Evolutionary conservation across 768 basidiomycete species (phyloP).

Genomic region (Termitomyces sp.): DNA sequence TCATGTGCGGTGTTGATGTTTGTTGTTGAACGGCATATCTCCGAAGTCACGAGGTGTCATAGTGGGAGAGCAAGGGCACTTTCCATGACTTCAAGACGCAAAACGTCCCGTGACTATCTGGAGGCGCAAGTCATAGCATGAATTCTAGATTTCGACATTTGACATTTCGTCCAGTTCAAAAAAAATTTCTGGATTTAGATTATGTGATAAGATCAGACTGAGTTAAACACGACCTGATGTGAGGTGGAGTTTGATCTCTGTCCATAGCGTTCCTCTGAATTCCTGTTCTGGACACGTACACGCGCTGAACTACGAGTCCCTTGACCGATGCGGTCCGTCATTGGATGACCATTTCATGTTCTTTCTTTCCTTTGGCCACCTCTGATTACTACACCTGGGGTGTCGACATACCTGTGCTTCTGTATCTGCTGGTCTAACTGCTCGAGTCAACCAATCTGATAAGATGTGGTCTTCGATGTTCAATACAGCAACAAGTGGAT

Average conservation of each 20-base stretch:
- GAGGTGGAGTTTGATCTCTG: too few species aligned
- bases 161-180: neutral
- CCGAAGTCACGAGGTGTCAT: too few species aligned
- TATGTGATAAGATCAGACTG: neutral
- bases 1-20: too few species aligned
- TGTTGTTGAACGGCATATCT: too few species aligned
- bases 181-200: neutral
- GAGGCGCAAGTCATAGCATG: neutral
- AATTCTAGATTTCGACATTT: neutral
- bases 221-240: neutral
- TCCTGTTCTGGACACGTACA: neutral
- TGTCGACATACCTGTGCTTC: neutral
- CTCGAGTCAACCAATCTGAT: neutral
- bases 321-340: neutral
- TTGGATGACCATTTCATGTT: neutral
- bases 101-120: neutral
- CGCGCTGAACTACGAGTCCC: neutral
- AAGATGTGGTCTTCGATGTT: neutral
- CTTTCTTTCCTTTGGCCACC: neutral
- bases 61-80: too few species aligned
- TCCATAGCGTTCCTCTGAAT: too few species aligned
- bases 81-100: too few species aligned
- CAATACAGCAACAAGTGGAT: neutral
- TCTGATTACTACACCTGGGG: neutral
- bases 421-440: neutral